Evolutionary conservation across 768 basidiomycete species (phyloP).

Genomic region (Podaxis sp.): DNA sequence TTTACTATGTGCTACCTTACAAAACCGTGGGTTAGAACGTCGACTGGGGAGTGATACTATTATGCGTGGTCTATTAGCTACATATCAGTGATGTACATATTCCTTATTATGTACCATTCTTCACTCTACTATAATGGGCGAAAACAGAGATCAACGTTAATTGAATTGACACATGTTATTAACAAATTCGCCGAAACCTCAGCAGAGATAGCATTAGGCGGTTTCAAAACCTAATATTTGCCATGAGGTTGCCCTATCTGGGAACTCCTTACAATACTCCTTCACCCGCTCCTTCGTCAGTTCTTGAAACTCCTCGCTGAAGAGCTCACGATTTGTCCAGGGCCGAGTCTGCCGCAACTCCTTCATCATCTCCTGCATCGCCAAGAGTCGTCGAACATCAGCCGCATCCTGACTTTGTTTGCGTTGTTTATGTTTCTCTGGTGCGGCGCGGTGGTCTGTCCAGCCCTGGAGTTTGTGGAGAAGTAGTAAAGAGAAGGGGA

Average conservation of each 20-base stretch:
- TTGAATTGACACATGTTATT: no score
- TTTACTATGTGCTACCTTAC: neutral
- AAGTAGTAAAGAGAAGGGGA: conserved; percentile 35
- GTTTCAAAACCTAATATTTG: conserved; percentile 29
- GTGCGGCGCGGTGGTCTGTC: conserved; percentile 35
- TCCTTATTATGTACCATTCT: no score
- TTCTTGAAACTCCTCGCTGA: conserved; percentile 29
- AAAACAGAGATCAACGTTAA: no score
- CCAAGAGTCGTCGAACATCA: conserved; percentile 30
- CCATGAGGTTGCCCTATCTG: conserved; percentile 26
- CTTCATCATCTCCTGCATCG: conserved; percentile 19
- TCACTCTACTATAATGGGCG: no score
- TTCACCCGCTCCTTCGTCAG: conserved; percentile 30
- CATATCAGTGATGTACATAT: no score
- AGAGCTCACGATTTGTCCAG: conserved; percentile 27
- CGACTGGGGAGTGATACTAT: no score
- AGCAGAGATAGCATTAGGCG: neutral
- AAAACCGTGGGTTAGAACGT: neutral
- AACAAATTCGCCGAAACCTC: neutral
- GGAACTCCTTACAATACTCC: conserved; percentile 30
- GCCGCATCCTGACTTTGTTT: conserved; percentile 33
- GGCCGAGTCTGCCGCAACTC: conserved; percentile 11
- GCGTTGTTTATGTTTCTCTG: conserved; percentile 27
- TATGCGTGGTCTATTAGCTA: no score
- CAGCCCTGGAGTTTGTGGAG: conserved; percentile 43